A percentile compares a stretch with the other conserved stretches of the same genome.
These are phyloP conservation scores for Sordariomycetes sp. DNA, from an alignment of 2,329 filamentous ascomycete genomes.

Conservation along the genomic window DNA sequence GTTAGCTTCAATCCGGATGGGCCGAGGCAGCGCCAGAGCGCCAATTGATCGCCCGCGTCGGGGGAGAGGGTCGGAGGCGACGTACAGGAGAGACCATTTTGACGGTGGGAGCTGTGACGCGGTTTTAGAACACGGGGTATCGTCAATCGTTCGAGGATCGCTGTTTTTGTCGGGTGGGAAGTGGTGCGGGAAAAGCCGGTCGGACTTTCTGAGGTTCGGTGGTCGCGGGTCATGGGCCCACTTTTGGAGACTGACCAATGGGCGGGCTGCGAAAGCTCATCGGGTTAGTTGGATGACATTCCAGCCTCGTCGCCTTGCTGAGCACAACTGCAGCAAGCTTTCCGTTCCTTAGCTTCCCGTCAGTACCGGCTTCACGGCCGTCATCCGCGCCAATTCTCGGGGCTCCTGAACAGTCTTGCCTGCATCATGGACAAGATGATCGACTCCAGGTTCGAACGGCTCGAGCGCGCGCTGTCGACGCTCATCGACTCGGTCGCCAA, in stretches of 20 bases:
- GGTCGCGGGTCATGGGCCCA: neutral
- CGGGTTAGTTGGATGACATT: neutral
- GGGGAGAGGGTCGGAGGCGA: constrained; percentile 3
- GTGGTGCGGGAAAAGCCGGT: constrained; percentile 5
- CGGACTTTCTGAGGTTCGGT: neutral
- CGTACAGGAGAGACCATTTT: constrained; percentile 28
- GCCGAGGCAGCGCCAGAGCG: neutral
- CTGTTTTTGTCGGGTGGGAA: constrained; percentile 6
- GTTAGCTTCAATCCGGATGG: neutral
- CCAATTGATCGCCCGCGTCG: constrained; percentile 4
- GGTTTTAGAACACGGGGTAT: constrained; percentile 14
- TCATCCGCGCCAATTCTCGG: neutral
- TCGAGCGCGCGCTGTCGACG: constrained; percentile 52
- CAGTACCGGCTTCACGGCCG: neutral
- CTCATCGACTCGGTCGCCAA: constrained; percentile 71
- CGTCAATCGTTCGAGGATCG: constrained; percentile 13
- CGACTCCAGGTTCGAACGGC: constrained; percentile 48
- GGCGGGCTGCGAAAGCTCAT: constrained; percentile 5
- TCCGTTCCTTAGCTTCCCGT: neutral
- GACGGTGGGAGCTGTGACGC: constrained; percentile 13
- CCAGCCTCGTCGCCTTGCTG: neutral
- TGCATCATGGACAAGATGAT: constrained; percentile 46
- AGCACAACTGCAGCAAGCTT: neutral
- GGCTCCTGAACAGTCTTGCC: too few relatives aligned
- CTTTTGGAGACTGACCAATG: constrained; percentile 6